These are phyloP conservation scores for Cryptosporidium sp. DNA, from an alignment of 169 alveolate species.

Conservation along the genomic window DNA sequence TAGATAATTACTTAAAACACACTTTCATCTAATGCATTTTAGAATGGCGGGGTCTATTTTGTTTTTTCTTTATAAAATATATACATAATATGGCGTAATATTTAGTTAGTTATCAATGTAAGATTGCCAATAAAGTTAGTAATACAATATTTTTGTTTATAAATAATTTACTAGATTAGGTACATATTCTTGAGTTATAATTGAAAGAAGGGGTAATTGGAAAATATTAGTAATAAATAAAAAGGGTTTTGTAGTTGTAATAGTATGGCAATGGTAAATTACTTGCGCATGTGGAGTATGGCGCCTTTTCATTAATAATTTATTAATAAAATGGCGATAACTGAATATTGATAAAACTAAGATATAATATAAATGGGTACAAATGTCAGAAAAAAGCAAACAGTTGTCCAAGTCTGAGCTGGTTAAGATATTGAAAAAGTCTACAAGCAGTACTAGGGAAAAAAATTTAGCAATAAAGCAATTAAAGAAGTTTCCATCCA, in stretches of 20 bases:
- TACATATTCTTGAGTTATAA: too few relatives aligned
- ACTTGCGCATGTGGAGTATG: neutral
- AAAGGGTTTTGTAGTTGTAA: too few relatives aligned
- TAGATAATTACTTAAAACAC: too few relatives aligned
- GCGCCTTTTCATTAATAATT: neutral
- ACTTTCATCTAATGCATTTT: neutral
- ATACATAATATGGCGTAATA: too few relatives aligned
- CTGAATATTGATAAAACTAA: neutral
- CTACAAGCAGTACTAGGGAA: slow-evolving; percentile 67
- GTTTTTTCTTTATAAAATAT: neutral
- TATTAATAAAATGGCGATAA: neutral
- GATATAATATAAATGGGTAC: neutral
- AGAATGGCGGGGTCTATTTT: neutral
- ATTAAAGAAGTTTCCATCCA: slow-evolving; percentile 58
- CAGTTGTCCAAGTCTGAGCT: slow-evolving; percentile 27
- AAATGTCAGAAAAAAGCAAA: slow-evolving; percentile 30
- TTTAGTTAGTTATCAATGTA: too few relatives aligned
- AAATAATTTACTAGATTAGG: neutral
- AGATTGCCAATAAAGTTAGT: too few relatives aligned
- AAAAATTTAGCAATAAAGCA: slow-evolving; percentile 63
- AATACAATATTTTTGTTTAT: too few relatives aligned
- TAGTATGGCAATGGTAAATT: too few relatives aligned
- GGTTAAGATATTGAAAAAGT: slow-evolving; percentile 41
- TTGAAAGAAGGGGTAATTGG: too few relatives aligned
- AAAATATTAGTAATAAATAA: too few relatives aligned